A percentile compares a stretch with the other conserved stretches of the same genome.
These are phyloP conservation scores for Metschnikowia cubensis DNA, from an alignment of 805 yeast genomes.

Conservation along the genomic window DNA sequence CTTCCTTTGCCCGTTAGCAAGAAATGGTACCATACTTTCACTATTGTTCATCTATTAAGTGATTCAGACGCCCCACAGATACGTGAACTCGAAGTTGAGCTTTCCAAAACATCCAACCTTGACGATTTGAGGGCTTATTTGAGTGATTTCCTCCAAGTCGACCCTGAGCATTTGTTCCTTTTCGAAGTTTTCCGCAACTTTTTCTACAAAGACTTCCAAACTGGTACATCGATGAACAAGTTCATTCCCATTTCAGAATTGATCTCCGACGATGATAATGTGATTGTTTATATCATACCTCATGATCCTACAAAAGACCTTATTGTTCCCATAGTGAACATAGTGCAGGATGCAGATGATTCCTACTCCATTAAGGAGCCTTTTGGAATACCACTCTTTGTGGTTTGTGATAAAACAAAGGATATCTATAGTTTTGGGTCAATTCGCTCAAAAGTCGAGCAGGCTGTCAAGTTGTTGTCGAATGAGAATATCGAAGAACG, in stretches of 20 bases:
- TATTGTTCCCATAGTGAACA: conserved; percentile 58
- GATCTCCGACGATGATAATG: conserved; percentile 57
- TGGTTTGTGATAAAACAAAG: conserved; percentile 45
- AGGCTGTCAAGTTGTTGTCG: conserved; percentile 24
- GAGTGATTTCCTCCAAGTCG: conserved; percentile 41
- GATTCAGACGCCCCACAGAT: conserved; percentile 39
- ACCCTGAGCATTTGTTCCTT: conserved; percentile 25
- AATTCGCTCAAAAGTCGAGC: conserved; percentile 55
- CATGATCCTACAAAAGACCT: conserved; percentile 40
- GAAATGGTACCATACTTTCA: conserved; percentile 64
- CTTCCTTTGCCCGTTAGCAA: conserved; percentile 79
- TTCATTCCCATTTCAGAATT: conserved; percentile 66
- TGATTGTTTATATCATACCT: conserved; percentile 57
- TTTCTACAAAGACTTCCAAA: conserved; percentile 66
- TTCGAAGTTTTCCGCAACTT: conserved; percentile 54
- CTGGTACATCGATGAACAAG: conserved; percentile 46
- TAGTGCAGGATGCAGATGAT: conserved; percentile 34
- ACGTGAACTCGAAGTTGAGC: conserved; percentile 61
- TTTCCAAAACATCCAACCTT: conserved; percentile 61
- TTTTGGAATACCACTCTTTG: conserved; percentile 76
- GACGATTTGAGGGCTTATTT: conserved; percentile 61
- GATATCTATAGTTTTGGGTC: conserved; percentile 55
- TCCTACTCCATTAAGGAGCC: conserved; percentile 39
- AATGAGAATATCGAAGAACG: conserved; percentile 21
- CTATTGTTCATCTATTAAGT: conserved; percentile 50